Evolutionary conservation across 441 rosid genomes (phyloP).

Genomic region (Omphalea diandra): DNA sequence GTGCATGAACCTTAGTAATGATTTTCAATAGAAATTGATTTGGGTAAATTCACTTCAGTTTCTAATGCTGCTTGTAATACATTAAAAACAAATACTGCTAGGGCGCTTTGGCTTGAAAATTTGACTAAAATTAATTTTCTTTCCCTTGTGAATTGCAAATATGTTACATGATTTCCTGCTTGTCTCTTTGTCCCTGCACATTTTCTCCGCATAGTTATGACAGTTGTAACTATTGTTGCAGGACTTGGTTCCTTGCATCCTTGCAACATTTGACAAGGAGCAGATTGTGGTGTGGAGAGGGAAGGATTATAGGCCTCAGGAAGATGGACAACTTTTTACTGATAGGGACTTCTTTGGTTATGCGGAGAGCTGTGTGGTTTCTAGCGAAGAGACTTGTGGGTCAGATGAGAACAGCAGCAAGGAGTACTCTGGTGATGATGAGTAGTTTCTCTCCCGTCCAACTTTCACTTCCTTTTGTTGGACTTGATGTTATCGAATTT

Average conservation of each 20-base stretch:
- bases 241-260: slow-evolving; percentile 82
- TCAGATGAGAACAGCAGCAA: slow-evolving; percentile 19
- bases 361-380: slow-evolving; percentile 19
- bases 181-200: not conserved
- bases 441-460: not conserved
- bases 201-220: not conserved
- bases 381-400: slow-evolving; percentile 13
- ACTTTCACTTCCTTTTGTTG: not conserved
- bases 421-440: slow-evolving; percentile 15
- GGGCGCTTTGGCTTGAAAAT: not conserved
- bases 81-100: not conserved
- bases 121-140: not conserved
- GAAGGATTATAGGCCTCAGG: slow-evolving; percentile 53
- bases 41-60: not conserved
- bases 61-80: not conserved
- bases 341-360: slow-evolving; percentile 33
- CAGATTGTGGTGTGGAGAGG: slow-evolving; percentile 90
- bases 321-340: slow-evolving; percentile 37
- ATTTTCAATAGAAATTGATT: not conserved
- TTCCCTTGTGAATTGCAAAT: not conserved
- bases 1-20: not conserved
- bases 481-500: not conserved
- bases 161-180: not conserved
- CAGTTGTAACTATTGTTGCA: slow-evolving; percentile 24
- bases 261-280: slow-evolving; percentile 87